Evolutionary conservation across 768 basidiomycete genomes (phyloP), one percentile per base, ranked within the genome.

Genomic region (Lactarius tabidus): DNA sequence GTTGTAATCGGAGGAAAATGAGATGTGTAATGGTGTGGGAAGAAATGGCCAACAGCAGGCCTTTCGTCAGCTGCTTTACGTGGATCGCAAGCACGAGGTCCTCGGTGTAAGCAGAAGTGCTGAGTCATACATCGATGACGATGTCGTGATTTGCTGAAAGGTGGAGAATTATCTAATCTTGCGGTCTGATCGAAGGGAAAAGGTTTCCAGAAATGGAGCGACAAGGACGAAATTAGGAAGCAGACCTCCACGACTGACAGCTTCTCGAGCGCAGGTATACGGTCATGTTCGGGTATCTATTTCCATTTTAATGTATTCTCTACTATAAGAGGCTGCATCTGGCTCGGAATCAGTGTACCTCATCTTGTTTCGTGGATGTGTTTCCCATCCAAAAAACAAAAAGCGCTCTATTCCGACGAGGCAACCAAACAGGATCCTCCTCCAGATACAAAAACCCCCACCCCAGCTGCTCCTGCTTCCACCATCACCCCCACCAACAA

Each of bases 371-470:
- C 14, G 52, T 60, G 54, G 57, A 79, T 80, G 77, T 79, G 78
- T 67, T 77, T 79, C 69, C 76, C 77, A 57, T 74, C 76, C 28
- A 80, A 73, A 45, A 70, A 74, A 5, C 79, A 79, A 63, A 77
- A 71, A 56, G 62, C 73, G 29, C 76, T 72, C 69, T 75, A 78
- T 54, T 61, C 74, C 2, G 77, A 77, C 65, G 69, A 61, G 57
- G 65, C 71, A 17, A 66, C 70, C 38, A 63, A 67, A 23, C 59
- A 60, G 41, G 55, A 33, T 33, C 33, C 45, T 61, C 23, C 59
- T 56, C 26, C 57, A 54, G 41, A 71, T 65, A 66, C 71, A 59
- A 58, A 64, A 69, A 45, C 71, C 62, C 64, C 70, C 2, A 56
- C 65, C 35, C 33, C 33, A 33, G 31, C 63, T 10, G 36, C 52